Conservation (phyloP, 208 protist species). For the Leishmania guyanensis region DNA sequence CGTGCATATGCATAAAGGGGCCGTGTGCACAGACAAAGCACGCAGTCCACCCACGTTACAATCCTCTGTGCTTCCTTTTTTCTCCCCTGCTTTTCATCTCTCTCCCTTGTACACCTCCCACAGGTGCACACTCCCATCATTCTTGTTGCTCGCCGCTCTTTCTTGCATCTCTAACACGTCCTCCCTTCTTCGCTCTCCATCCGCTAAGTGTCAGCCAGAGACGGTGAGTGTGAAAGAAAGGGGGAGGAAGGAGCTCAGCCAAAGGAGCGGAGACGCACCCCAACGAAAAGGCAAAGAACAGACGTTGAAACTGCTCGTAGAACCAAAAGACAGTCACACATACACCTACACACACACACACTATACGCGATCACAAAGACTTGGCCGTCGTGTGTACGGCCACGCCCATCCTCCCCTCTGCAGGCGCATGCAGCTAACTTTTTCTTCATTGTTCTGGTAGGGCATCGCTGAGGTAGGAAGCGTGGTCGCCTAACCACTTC, state of each 20-base stretch:
- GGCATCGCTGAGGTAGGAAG: neutral
- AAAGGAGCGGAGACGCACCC: neutral
- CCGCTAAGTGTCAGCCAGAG: neutral
- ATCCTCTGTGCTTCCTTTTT: neutral
- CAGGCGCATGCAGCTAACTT: neutral
- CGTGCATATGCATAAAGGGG: neutral
- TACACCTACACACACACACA: neutral
- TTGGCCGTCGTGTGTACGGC: neutral
- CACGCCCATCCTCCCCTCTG: neutral
- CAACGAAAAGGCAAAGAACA: neutral
- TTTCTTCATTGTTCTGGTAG: neutral
- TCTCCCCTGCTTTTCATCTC: neutral
- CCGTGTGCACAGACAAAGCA: neutral
- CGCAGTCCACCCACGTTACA: neutral
- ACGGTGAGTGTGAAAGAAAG: neutral
- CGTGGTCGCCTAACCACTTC: neutral
- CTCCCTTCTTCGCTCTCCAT: neutral
- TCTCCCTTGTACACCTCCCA: neutral
- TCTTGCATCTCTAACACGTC: neutral
- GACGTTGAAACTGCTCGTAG: neutral
- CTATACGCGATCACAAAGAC: neutral
- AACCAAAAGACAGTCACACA: neutral
- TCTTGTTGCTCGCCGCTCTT: neutral
- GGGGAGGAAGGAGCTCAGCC: neutral
- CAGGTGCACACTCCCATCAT: neutral